A percentile compares a stretch with the other conserved stretches of the same genome.
These are phyloP conservation scores for Diaporthe sp. DNA, from an alignment of 2,329 filamentous ascomycete species.

Conservation along the genomic window DNA sequence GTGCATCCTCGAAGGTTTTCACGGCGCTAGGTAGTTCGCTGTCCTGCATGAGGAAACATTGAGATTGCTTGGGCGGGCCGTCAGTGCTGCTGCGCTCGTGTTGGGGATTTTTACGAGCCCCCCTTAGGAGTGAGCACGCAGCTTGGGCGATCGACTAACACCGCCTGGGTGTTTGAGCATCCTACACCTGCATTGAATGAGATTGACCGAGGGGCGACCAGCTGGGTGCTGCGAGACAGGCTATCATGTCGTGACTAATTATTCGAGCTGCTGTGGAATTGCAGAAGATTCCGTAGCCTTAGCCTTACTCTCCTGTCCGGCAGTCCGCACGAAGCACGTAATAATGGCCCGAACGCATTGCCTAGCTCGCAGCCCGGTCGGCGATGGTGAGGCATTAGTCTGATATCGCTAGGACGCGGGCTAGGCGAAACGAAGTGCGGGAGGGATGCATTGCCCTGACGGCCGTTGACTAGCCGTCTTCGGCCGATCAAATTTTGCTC, in stretches of 20 bases:
- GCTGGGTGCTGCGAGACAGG: background rate
- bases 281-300: background rate
- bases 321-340: slow-evolving; percentile 1
- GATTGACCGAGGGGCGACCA: slow-evolving; percentile 5
- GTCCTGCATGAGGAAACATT: slow-evolving; percentile 1
- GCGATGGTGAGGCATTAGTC: slow-evolving; percentile 40
- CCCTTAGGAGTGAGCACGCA: background rate
- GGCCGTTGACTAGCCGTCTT: slow-evolving; percentile 23
- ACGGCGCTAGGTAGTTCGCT: background rate
- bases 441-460: slow-evolving; percentile 17
- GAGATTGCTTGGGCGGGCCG: slow-evolving; percentile 15
- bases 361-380: slow-evolving; percentile 26
- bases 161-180: slow-evolving; percentile 13
- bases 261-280: slow-evolving; percentile 18
- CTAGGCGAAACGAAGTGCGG: slow-evolving; percentile 27
- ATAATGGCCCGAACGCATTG: background rate
- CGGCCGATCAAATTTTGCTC: slow-evolving; percentile 29
- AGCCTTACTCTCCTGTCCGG: background rate
- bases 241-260: background rate
- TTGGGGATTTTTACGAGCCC: slow-evolving; percentile 2
- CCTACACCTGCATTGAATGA: slow-evolving; percentile 21
- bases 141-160: slow-evolving; percentile 18
- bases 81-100: slow-evolving; percentile 6
- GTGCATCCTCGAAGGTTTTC: slow-evolving; percentile 26
- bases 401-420: slow-evolving; percentile 15